phyloP scores from a whole-genome alignment of 2,329 filamentous ascomycete genomes.

The Verticillium longisporum region DNA sequence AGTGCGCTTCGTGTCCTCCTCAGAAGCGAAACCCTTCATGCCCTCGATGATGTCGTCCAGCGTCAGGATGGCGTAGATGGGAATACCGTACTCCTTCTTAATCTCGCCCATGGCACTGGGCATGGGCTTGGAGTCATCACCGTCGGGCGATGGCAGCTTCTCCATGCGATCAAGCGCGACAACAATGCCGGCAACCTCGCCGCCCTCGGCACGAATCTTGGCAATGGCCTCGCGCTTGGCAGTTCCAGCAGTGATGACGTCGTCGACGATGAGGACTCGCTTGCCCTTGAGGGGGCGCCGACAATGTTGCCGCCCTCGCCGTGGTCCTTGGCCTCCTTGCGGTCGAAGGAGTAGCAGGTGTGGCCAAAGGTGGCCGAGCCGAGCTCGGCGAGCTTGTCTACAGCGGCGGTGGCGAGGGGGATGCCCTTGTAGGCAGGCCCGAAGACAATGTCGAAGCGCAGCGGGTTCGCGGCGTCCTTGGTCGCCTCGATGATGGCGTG shows the following conservation, averaged over 20 bases:
- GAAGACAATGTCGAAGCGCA: slow-evolving; percentile 79
- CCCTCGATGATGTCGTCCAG: slow-evolving; percentile 76
- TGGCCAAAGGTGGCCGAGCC: slow-evolving; percentile 59
- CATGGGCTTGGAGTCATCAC: slow-evolving; percentile 61
- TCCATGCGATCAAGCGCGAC: slow-evolving; percentile 85
- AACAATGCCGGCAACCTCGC: slow-evolving; percentile 77
- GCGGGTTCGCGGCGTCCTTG: slow-evolving; percentile 25
- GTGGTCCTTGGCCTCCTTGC: slow-evolving; percentile 94
- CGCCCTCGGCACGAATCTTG: slow-evolving; percentile 82
- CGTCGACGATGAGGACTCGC: slow-evolving; percentile 84
- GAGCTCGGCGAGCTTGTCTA: slow-evolving; percentile 67
- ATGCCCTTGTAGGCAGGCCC: slow-evolving; percentile 97
- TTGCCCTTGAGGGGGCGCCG: slow-evolving; percentile 77
- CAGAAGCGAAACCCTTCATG: slow-evolving; percentile 53
- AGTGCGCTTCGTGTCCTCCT: slow-evolving; percentile 57
- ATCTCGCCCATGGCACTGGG: slow-evolving; percentile 83
- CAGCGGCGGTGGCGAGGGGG: slow-evolving; percentile 72
- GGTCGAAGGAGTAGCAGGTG: slow-evolving; percentile 83
- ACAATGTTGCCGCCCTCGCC: slow-evolving; percentile 93
- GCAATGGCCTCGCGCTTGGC: slow-evolving; percentile 88
- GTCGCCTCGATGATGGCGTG: slow-evolving; percentile 48
- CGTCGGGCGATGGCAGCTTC: slow-evolving; percentile 60
- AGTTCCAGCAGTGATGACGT: slow-evolving; percentile 93
- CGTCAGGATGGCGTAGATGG: slow-evolving; percentile 76
- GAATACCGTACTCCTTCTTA: slow-evolving; percentile 74